Evolutionary conservation across 176 grass and related monocot species (phyloP), one percentile per base, ranked within the genome.

Genomic region (Poa pratensis): DNA sequence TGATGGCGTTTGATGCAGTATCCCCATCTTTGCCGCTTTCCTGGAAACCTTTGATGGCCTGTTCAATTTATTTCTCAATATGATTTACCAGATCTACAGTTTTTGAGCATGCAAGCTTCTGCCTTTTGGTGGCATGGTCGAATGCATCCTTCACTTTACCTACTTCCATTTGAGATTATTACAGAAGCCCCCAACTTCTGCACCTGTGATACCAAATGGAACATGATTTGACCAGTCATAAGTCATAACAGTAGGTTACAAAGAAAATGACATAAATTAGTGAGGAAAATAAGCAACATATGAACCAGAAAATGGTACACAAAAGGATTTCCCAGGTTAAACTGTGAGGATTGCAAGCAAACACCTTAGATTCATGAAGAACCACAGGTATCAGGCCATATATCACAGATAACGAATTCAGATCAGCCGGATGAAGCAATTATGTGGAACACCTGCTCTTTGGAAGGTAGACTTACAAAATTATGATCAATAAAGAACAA

Each of bases 31-130:
- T 35, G 34, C 34, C 34, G 34, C 34, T 35, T 35, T 35, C 34
- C 3, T 35, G 34, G 34, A 35, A 35, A 35, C 34, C 34, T 6
- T 11, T 6, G 28, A 78, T 86, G 27, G 83, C 42, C 63, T 78
- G 73, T 65, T 90, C 88, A 5, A 90, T 86, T 75, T 90, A 79
- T 86, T 72, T 85, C 50, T 30, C 63, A 26, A 90, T 62, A n/a
- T 73, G 79, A 53, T 86, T 80, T 6, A 90, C 22, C 2, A 90
- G 22, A 40, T 90, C 88, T 30, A 63, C 58, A 24, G 78, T 72
- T 81, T 86, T 86, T 13, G 83, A 86, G 30, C 30, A 83, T 13
- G 64, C 18, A 54, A 86, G 62, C 35, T 82, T 86, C 78, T 82
- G 88, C 32, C 73, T 90, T 80, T 86, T 86, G 20, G 68, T 40